Base-by-base conservation (phyloP, 2,329 filamentous ascomycete species). In the Plectosphaerella cucumerina region DNA sequence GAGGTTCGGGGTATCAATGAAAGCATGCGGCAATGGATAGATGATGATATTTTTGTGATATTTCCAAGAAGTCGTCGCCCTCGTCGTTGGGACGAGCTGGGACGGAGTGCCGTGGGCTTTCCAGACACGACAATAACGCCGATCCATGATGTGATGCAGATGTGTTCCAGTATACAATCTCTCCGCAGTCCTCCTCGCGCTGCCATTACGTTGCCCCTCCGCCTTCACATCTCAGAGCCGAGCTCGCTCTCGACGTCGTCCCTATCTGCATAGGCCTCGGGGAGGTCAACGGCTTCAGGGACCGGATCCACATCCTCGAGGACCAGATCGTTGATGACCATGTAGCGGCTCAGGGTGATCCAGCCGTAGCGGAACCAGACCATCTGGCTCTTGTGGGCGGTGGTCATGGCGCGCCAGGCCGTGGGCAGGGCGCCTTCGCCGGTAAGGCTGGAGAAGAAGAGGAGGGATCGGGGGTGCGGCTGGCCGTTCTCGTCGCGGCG, bases 361-460 rank as follows among this genome's bases (percentile, higher is more conserved):
- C 92, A 99, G 3, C 91, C 90, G 81, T 91, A 97, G 8, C 94
- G 83, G 65, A 97, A 99, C 94, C 94, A 99, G 35, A 89, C 83
- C 94, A 99, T 99, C 78, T 99, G 94, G 68, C 91, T 97, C 71
- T 84, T 77, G 73, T 99, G 94, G 23, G 89, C 93, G 50, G 80
- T 78, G 2, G 89, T 91, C 94, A 99, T 99, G 31, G 94, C 92
- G 50, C 74, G 78, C 73, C 92, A 87, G 8, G 90, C 93, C 26
- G 77, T 74, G 10, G 65, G 65, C 51, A 75, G 66, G n/a, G 70
- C 73, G 45, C 70, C 70, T 2, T 62, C 80, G 56, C 85, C 76
- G 56, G 86, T 82, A 15, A 90, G 75, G 9, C 81, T 79, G 68
- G 81, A 95, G 54, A 93, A 75, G 62, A 87, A 91, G 34, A 96